phyloP scores from a whole-genome alignment of 169 alveolate genomes.

The Plasmodium gonderi region DNA sequence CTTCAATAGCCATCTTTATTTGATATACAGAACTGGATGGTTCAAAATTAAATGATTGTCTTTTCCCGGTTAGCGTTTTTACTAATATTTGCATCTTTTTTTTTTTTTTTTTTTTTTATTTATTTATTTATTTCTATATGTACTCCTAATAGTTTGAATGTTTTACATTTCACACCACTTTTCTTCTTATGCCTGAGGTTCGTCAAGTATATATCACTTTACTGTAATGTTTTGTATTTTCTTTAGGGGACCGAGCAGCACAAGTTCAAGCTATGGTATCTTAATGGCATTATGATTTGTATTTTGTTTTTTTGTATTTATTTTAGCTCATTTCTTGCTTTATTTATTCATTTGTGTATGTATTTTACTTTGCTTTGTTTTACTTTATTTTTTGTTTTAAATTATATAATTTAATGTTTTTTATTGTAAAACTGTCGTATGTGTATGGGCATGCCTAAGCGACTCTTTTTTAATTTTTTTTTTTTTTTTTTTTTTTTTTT shows the following conservation, averaged over 20 bases:
- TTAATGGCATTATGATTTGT: neutral
- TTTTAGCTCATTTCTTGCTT: neutral
- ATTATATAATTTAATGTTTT: neutral
- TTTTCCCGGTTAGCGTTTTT: conserved; percentile 95
- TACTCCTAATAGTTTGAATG: neutral
- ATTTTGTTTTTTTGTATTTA: neutral
- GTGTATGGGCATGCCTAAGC: neutral
- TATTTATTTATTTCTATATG: neutral
- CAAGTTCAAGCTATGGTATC: neutral
- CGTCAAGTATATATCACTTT: neutral
- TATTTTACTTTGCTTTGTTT: too few species aligned
- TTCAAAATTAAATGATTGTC: conserved; percentile 94
- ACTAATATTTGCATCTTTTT: conserved; percentile 90
- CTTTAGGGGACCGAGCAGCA: neutral
- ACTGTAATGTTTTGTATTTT: neutral
- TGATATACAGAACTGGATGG: conserved; percentile 94
- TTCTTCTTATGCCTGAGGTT: neutral
- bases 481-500: neutral
- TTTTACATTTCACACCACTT: conserved; percentile 46
- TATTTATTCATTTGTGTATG: neutral
- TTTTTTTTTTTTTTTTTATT: neutral
- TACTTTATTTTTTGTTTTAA: neutral
- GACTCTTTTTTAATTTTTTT: neutral
- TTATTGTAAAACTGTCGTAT: neutral
- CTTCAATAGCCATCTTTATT: conserved; percentile 95